phyloP scores from a whole-genome alignment of 148 eudicot species.

The Vaccinium macrocarpon region DNA sequence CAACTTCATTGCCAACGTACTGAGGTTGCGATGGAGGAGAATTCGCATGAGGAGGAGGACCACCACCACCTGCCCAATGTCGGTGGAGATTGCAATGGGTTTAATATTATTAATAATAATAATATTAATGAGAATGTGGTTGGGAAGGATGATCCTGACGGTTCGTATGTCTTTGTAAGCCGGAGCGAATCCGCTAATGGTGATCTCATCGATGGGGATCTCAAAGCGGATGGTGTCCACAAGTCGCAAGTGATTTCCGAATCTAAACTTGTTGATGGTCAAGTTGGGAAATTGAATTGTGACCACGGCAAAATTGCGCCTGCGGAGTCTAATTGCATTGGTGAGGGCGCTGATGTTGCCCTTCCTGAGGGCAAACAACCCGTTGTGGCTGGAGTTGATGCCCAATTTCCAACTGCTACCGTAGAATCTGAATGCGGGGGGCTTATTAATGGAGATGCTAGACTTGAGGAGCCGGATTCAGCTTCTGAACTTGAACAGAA shows the following conservation, averaged over 20 bases:
- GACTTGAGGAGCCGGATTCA: constrained; percentile 18
- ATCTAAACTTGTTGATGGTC: constrained; percentile 8
- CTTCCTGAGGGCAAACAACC: not conserved
- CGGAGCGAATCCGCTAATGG: constrained; percentile 30
- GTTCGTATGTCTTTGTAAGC: constrained; percentile 43
- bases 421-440: not conserved
- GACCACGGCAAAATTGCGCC: constrained; percentile 1
- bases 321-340: not conserved
- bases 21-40: constrained; percentile 32
- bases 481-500: constrained; percentile 8
- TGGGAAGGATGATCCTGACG: constrained; percentile 38
- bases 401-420: constrained; percentile 8
- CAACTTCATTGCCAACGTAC: constrained; percentile 19
- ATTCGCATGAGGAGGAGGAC: constrained; percentile 39
- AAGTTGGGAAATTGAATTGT: constrained; percentile 10
- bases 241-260: not conserved
- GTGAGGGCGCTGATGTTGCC: not conserved
- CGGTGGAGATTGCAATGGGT: constrained; percentile 27
- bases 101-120: not conserved
- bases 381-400: not conserved
- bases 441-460: constrained; percentile 25
- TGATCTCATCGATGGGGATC: constrained; percentile 27
- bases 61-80: constrained; percentile 25
- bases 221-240: constrained; percentile 4
- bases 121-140: not conserved